Percentiles rank a stretch among this genome's conserved stretches.
phyloP scores from a whole-genome alignment of 768 basidiomycete genomes.

The Cyathus striatus region DNA sequence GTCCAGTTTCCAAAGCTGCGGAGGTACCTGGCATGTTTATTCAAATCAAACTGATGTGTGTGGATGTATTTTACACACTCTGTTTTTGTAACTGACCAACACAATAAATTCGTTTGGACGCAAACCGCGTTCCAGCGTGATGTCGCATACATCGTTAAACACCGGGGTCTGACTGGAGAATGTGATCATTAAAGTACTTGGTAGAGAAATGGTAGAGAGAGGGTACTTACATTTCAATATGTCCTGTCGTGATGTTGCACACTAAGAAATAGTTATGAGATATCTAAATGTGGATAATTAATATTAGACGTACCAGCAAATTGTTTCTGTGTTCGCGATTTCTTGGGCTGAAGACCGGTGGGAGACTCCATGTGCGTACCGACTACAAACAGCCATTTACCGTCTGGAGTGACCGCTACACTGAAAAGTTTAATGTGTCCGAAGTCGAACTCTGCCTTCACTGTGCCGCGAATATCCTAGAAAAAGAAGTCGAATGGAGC shows the following conservation, averaged over 20 bases:
- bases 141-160: slow-evolving; percentile 66
- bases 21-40: slow-evolving; percentile 48
- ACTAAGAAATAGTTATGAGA: slow-evolving; percentile 28
- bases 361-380: slow-evolving; percentile 63
- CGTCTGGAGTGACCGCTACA: slow-evolving; percentile 65
- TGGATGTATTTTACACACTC: slow-evolving; percentile 34
- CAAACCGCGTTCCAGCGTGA: slow-evolving; percentile 51
- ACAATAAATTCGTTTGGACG: slow-evolving; percentile 50
- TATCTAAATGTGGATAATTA: not conserved
- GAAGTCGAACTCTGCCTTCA: slow-evolving; percentile 44
- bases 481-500: not conserved
- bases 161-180: slow-evolving; percentile 60
- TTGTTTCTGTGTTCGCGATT: slow-evolving; percentile 67
- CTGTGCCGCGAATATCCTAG: slow-evolving; percentile 58
- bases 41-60: not conserved
- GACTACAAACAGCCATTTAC: slow-evolving; percentile 56
- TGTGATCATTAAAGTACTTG: not conserved
- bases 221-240: slow-evolving; percentile 55
- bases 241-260: slow-evolving; percentile 60
- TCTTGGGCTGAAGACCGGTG: slow-evolving; percentile 61
- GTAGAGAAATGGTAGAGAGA: not conserved
- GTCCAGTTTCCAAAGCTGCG: slow-evolving; percentile 74
- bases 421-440: slow-evolving; percentile 62
- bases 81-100: slow-evolving; percentile 70
- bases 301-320: slow-evolving; percentile 50